Evolutionary conservation across 371 early-diverging fungal genomes (phyloP), one percentile per base, ranked within the genome.

Genomic region (Circinella umbellata): DNA sequence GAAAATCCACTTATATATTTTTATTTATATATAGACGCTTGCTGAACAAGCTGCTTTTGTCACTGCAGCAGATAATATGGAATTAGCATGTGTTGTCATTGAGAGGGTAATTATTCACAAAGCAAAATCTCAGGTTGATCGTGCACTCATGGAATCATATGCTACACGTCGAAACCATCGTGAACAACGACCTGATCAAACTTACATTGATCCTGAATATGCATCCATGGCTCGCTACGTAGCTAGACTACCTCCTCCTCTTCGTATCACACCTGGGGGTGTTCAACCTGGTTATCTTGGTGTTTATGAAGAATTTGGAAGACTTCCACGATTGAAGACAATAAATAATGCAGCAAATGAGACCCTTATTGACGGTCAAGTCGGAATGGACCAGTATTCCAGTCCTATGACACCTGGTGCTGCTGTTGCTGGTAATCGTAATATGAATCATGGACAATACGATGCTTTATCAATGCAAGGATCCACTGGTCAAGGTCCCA

Each of bases 91-190:
- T 72, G 90, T 94, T 0, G 88, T 96, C 9, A 93, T 97, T 70
- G 98, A 98, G 77, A 92, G 95, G 73, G 93, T 94, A 17, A 96
- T 98, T 0, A 93, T 94, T 73, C 96, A 97, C 71, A 96, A 95
- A 72, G 95, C 96, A 0, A 83, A 92, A 5, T 81, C 90, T 17
- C 94, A 96, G 68, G 93, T 99, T 47, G 96, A 97, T 73, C 91
- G 94, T 60, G 75, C 83, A 11, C 85, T 99, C 60, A 79, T 81
- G 20, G 74, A 85, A 14, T 86, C 93, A 11, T 95, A 88, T 67
- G 60, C 85, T 11, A 87, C 78, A 46, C 88, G 99, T 51, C 88
- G 92, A 74, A 95, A 94, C 71, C 94, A 94, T 73, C 89, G 98
- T 4, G 98, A 97, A 15, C 81, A 87, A 81, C 90, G 95, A 42